phyloP scores from a whole-genome alignment of 352 stramenopile genomes.

The Globisporangium rhizosaccharum region DNA sequence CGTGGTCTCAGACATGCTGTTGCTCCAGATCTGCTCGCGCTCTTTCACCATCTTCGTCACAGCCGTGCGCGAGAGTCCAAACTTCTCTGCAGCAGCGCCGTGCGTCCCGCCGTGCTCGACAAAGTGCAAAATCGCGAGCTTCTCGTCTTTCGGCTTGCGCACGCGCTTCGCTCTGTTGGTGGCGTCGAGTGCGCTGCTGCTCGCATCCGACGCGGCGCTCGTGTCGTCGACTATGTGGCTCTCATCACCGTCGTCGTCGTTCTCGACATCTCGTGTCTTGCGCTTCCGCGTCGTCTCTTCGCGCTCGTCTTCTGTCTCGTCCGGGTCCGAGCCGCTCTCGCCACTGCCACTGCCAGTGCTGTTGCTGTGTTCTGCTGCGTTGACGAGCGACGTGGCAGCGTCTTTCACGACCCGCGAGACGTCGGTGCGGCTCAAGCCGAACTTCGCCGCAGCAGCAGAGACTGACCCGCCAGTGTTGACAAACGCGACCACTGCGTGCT shows the following conservation, averaged over 20 bases:
- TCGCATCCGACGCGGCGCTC: constrained; percentile 1
- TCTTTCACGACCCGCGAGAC: constrained; percentile 24
- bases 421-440: constrained; percentile 22
- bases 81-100: constrained; percentile 41
- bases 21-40: constrained; percentile 25
- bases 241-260: no score
- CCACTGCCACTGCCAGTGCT: not conserved
- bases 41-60: constrained; percentile 67
- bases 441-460: constrained; percentile 19
- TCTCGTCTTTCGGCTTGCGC: constrained; percentile 45
- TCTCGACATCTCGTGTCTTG: constrained; percentile 1
- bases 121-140: constrained; percentile 46
- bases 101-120: constrained; percentile 47
- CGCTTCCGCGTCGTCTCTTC: constrained; percentile 8
- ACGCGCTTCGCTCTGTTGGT: constrained; percentile 19
- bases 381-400: not conserved
- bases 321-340: constrained; percentile 1
- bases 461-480: constrained; percentile 21
- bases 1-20: not conserved
- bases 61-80: constrained; percentile 43
- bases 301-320: constrained; percentile 1
- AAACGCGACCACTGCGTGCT: constrained; percentile 16
- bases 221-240: not conserved
- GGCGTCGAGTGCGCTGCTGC: constrained; percentile 4
- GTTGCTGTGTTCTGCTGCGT: not conserved